Conservation (phyloP, 805 yeast genomes). For the Starmera caribaea region DNA sequence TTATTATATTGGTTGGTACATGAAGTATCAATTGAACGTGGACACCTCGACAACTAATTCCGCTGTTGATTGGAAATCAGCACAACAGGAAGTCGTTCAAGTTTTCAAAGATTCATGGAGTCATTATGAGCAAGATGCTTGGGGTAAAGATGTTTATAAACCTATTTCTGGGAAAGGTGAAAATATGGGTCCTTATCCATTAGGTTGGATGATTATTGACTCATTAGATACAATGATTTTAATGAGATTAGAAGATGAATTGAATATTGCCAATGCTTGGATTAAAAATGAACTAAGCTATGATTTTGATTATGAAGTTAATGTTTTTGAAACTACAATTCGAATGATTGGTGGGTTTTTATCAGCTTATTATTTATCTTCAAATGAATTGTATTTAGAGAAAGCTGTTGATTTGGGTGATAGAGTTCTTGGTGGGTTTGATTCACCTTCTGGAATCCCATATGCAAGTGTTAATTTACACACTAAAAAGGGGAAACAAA, state of each 20-base stretch:
- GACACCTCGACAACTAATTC: conserved; percentile 4
- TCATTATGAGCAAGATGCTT: conserved; percentile 63
- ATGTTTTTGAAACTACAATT: conserved; percentile 88
- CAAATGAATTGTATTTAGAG: conserved; percentile 62
- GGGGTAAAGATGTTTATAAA: conserved; percentile 75
- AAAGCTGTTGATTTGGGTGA: conserved; percentile 77
- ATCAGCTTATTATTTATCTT: conserved; percentile 66
- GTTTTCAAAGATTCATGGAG: conserved; percentile 72
- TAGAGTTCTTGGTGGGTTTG: conserved; percentile 60
- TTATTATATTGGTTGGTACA: conserved; percentile 22
- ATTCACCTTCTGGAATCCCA: conserved; percentile 61
- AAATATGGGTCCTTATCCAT: conserved; percentile 72
- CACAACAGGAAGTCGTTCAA: conserved; percentile 49
- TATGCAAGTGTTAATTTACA: conserved; percentile 67
- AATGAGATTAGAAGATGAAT: conserved; percentile 55
- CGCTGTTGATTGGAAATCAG: conserved; percentile 31
- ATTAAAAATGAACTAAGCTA: conserved; percentile 60
- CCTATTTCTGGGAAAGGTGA: conserved; percentile 56
- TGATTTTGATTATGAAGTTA: conserved; percentile 64
- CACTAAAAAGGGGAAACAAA: conserved; percentile 48
- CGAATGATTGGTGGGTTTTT: conserved; percentile 91
- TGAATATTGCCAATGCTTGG: conserved; percentile 62
- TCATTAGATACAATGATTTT: conserved; percentile 72
- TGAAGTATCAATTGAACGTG: conserved; percentile 9
- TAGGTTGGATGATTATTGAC: conserved; percentile 93